Conservation (phyloP, 352 stramenopile genomes). For the Phytophthora podocarpi region DNA sequence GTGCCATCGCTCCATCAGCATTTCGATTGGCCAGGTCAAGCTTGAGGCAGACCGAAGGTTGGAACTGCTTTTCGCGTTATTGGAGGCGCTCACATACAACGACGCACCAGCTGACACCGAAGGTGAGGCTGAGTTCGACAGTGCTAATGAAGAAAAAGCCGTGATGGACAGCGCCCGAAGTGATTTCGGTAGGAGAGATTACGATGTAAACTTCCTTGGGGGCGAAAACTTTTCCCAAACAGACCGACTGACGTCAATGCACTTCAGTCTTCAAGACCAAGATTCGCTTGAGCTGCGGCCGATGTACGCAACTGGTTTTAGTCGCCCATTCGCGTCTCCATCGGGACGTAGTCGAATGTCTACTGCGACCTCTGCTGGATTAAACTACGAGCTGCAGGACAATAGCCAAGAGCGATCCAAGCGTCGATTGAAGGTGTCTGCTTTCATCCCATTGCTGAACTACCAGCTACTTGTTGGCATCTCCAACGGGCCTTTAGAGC, state of each 20-base stretch:
- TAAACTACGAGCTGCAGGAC: slow-evolving; percentile 37
- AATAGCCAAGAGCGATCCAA: slow-evolving; percentile 43
- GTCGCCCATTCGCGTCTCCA: slow-evolving; percentile 51
- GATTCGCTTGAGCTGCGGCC: slow-evolving; percentile 56
- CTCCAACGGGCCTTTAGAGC: slow-evolving; percentile 46
- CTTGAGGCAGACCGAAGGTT: slow-evolving; percentile 83
- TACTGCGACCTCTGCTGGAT: slow-evolving; percentile 63
- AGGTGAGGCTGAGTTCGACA: slow-evolving; percentile 30
- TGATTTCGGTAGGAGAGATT: slow-evolving; percentile 25
- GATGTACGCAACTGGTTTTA: slow-evolving; percentile 75
- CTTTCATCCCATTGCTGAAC: slow-evolving; percentile 66
- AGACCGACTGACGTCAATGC: slow-evolving; percentile 70
- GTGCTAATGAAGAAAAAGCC: slow-evolving; percentile 38
- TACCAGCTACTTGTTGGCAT: slow-evolving; percentile 79
- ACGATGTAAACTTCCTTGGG: slow-evolving; percentile 37
- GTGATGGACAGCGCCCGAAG: slow-evolving; percentile 31
- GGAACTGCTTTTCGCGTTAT: slow-evolving; percentile 79
- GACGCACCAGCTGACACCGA: slow-evolving; percentile 40
- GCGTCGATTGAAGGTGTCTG: slow-evolving; percentile 48
- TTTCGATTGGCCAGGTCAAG: slow-evolving; percentile 85
- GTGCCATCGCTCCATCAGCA: slow-evolving; percentile 65
- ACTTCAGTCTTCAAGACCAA: slow-evolving; percentile 63
- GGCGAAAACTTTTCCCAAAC: slow-evolving; percentile 43
- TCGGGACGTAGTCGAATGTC: slow-evolving; percentile 71
- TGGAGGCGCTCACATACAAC: slow-evolving; percentile 69